Evolutionary conservation across 2,329 filamentous ascomycete genomes (phyloP), one percentile per base, ranked within the genome.

Genomic region (Fusarium agapanthi): DNA sequence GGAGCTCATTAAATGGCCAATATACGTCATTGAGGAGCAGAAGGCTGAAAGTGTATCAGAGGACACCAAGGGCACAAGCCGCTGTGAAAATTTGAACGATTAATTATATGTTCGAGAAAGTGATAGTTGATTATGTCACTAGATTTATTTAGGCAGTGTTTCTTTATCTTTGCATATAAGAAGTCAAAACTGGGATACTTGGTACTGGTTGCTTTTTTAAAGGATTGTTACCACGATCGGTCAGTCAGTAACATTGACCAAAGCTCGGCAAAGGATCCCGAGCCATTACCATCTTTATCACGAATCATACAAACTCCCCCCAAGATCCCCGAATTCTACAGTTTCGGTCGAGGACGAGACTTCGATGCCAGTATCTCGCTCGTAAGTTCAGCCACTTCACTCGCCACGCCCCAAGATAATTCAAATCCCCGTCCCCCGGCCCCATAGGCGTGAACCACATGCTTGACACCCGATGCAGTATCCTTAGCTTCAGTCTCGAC

Each of bases 341-440:
- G 22, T 22, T 65, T 76, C 6, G 61, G 32, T 47, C 56, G 61
- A 13, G 13, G 10, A 6, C n/a, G 26, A 7, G 41, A 28, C 3
- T 44, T 20, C 3, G 32, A 55, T 1, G 45, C 26, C 30, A 77
- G 37, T 20, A 77, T 16, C 6, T 67, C 56, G 13, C 58, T 67
- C 6, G 38, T 66, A 50, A 78, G 47, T 10, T 57, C 65, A 4
- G 55, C 43, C 6, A 88, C 86, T 56, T 85, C 86, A 51, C 83
- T 83, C 0, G 88, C 89, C 11, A 90, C 84, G 0, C 89, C 89
- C 87, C 88, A 89, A 22, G 88, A 89, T 13, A 90, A 71, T 79
- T 91, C 89, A 72, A 85, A 90, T 0, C 89, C 89, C n/a, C 89
- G 83, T 7, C 89, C 89, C 7, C 88, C 89, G 26, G 88, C 84